Evolutionary conservation across 352 stramenopile genomes (phyloP).

Genomic region (Lagenidium giganteum): DNA sequence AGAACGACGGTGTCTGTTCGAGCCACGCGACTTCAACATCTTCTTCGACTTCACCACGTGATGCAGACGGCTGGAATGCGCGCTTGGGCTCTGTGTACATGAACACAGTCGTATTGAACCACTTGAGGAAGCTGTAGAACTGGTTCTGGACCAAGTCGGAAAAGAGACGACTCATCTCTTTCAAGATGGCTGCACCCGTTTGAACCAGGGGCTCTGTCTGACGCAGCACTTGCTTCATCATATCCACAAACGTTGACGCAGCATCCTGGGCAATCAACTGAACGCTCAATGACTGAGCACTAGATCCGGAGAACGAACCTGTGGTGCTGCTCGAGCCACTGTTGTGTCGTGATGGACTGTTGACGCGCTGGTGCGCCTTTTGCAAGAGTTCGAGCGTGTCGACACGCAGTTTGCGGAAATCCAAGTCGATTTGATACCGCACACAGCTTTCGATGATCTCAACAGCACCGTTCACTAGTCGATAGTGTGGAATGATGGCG

Average conservation of each 20-base stretch:
- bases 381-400: constrained; percentile 58
- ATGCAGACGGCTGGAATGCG: constrained; percentile 25
- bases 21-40: constrained; percentile 40
- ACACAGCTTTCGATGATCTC: constrained; percentile 64
- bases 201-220: constrained; percentile 78
- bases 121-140: constrained; percentile 80
- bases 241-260: constrained; percentile 51
- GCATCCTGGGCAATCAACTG: constrained; percentile 48
- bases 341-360: constrained; percentile 14
- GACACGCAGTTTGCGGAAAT: constrained; percentile 55
- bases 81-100: constrained; percentile 71
- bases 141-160: constrained; percentile 75
- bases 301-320: not conserved
- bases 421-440: constrained; percentile 70
- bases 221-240: constrained; percentile 74
- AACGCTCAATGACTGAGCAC: constrained; percentile 27
- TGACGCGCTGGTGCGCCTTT: constrained; percentile 45
- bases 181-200: constrained; percentile 54
- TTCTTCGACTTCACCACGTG: constrained; percentile 19
- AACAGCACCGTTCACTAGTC: constrained; percentile 33
- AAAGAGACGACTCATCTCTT: constrained; percentile 68
- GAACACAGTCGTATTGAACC: constrained; percentile 62
- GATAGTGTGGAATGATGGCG: constrained; percentile 46
- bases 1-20: constrained; percentile 54
- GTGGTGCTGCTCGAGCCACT: constrained; percentile 7